Evolutionary conservation across 805 yeast species (phyloP), one percentile per base, ranked within the genome.

Genomic region (Wickerhamiella azyma): DNA sequence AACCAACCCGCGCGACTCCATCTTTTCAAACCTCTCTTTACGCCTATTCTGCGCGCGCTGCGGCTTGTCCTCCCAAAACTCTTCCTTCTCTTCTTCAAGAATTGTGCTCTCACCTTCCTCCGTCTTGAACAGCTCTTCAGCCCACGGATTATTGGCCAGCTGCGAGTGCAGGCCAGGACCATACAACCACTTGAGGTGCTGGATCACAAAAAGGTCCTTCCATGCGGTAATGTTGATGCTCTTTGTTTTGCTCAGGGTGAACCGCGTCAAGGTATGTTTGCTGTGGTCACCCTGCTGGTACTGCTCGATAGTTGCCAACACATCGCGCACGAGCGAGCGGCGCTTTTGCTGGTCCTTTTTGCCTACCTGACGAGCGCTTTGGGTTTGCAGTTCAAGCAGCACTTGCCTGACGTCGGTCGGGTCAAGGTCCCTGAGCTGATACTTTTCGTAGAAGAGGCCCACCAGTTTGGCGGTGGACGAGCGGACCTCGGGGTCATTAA

Each of bases 301-400:
- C 11, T 41, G 41, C 5, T 36, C 43, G 10, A 36, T 28, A 1
- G 48, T 39, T 11, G 33, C 26, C 10, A 51, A 26, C 8, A 40
- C 50, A 37, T 49, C 50, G 3, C 51, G 30, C 19, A 49, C 35
- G 9, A 51, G 26, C 2, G 57, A 72, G 50, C 75, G 74, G 21
- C 75, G 66, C 33, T 72, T 76, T 49, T 71, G 72, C 57, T 76
- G 79, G 50, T 77, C 83, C 55, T 74, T 76, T 53, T 80, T 80
- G 24, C 79, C 72, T 2, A 77, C 57, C 44, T 69, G 74, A 48
- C 77, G 77, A 5, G 78, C 66, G 0, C 81, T 73, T 18, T 73
- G 69, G 37, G 68, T 70, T 1, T 74, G 62, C 37, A 78, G 62
- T 30, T 43, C 49, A 8, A 55, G 55, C 41, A 62, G 69, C 11